Percentiles rank a stretch among this genome's conserved stretches.
These are phyloP conservation scores for Fusarium sp. DNA, from an alignment of 2,329 filamentous ascomycete species.

Conservation along the genomic window DNA sequence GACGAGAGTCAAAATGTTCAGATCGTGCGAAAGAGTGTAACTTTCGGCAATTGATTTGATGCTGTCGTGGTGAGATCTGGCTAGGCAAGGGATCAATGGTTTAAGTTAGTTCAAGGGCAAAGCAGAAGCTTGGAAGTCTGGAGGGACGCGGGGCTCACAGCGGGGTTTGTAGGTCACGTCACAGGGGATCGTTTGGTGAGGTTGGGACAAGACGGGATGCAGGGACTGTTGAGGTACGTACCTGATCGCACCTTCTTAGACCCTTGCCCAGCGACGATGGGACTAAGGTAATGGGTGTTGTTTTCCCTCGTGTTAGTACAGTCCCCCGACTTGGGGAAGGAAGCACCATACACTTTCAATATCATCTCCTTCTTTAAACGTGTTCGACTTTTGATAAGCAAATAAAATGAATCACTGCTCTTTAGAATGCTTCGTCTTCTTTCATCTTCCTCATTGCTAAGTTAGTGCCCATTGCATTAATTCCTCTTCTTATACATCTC, in stretches of 20 bases:
- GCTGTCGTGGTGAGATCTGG: slow-evolving; percentile 11
- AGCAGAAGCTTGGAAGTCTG: slow-evolving; percentile 18
- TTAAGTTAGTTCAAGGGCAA: slow-evolving; percentile 12
- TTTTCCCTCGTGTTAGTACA: not conserved
- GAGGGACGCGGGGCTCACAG: slow-evolving; percentile 42
- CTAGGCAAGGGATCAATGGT: slow-evolving; percentile 14
- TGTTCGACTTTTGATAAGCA: not conserved
- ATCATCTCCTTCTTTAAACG: slow-evolving; percentile 13
- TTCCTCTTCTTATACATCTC: slow-evolving; percentile 25
- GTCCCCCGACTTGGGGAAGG: slow-evolving; percentile 5
- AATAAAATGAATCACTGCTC: not conserved
- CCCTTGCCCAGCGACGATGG: slow-evolving; percentile 3
- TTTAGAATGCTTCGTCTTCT: not conserved
- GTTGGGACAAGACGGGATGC: slow-evolving; percentile 22
- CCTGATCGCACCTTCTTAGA: slow-evolving; percentile 17
- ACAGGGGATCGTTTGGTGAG: slow-evolving; percentile 17
- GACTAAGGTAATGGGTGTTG: not conserved
- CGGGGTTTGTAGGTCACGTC: slow-evolving; percentile 43
- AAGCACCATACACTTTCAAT: slow-evolving; percentile 6
- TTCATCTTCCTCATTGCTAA: not conserved
- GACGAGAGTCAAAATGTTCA: not conserved
- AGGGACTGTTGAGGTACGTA: slow-evolving; percentile 40
- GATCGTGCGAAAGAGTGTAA: not conserved
- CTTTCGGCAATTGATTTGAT: not conserved
- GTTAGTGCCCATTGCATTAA: slow-evolving; percentile 4